Evolutionary conservation across 495 filamentous ascomycete genomes (phyloP).

Genomic region (Podospora pseudopauciseta): DNA sequence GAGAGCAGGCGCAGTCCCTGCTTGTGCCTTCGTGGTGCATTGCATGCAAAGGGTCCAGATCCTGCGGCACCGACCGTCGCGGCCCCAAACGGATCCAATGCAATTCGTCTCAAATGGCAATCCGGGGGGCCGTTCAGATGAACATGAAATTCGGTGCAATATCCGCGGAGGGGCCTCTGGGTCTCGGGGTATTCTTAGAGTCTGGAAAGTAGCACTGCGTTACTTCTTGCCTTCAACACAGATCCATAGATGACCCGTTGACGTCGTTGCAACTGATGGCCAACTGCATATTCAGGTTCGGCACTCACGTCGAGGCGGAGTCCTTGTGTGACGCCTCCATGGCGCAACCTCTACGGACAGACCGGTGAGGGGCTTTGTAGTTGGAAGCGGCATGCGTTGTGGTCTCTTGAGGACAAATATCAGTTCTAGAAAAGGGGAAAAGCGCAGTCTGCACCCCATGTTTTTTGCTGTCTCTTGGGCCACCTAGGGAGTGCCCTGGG

Average conservation of each 20-base stretch:
- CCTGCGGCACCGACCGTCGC: slow-evolving; percentile 12
- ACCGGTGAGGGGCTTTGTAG: background rate
- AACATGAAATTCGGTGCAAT: background rate
- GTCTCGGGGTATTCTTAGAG: slow-evolving; percentile 8
- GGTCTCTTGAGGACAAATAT: too few relatives aligned
- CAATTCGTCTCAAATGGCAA: background rate
- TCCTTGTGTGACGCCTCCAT: background rate
- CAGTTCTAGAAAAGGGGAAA: slow-evolving; percentile 27
- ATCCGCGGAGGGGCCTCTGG: background rate
- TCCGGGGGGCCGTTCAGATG: slow-evolving; percentile 4
- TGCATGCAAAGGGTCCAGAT: slow-evolving; percentile 9
- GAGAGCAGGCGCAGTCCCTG: background rate
- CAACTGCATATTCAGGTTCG: background rate
- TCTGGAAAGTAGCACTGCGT: background rate
- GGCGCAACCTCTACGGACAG: background rate
- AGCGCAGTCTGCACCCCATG: slow-evolving; percentile 20
- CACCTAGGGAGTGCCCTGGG: slow-evolving; percentile 3
- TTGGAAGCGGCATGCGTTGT: background rate
- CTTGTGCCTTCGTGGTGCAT: background rate
- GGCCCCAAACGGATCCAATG: slow-evolving; percentile 9
- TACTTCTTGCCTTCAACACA: background rate
- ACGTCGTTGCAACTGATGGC: background rate
- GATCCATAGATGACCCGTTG: background rate
- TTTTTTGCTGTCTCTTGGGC: slow-evolving; percentile 9
- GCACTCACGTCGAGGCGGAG: background rate